Base-by-base conservation (phyloP, 371 early-diverging fungal genomes). In the Mortierella sp. region DNA sequence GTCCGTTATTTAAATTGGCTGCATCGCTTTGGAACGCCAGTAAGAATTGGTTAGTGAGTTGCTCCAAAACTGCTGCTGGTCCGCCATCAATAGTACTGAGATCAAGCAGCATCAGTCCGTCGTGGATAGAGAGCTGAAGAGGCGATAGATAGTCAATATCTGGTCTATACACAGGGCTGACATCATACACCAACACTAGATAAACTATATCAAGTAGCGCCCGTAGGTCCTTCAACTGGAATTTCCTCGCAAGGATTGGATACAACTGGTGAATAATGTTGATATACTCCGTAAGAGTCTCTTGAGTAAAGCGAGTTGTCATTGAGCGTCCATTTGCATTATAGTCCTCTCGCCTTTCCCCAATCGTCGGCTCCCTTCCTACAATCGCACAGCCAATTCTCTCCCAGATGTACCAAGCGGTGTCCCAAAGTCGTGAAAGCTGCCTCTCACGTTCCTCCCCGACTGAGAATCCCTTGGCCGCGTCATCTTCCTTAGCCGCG, bases 341-440 rank as follows among this genome's bases (percentile, higher is more conserved):
- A 43, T 76, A 76, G 23, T 72, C 66, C 42, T 66, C 55, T 34
- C 76, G 66, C 17, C 37, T 71, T 40, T 40, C 17, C 1, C 62
- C 67, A 37, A 70, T 56, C 8, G 70, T n/a, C 1, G 76, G 68
- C 35, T 60, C 64, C 26, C 81, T 37, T 3, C 58, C 56, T 0
- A 69, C 64, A 22, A 76, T 72, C 0, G 69, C 34, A 61, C 72
- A 45, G 26, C 95, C 95, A 74, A 96, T 93, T 12, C 79, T 82
- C 43, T 91, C 87, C 97, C 97, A 97, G 0, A 89, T 83, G 5
- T 83, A 71, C 96, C 95, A 97, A 0, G 91, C 89, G 19, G 85
- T 85, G 45, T 87, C 84, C 95, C 94, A 94, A 8, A 94, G 79
- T 12, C 71, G 70, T 10, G 74, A 67, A 43, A 90, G 62, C 19